These are phyloP conservation scores for Dioscorea dumetorum DNA, from an alignment of 106 monocot genomes.

Conservation along the genomic window DNA sequence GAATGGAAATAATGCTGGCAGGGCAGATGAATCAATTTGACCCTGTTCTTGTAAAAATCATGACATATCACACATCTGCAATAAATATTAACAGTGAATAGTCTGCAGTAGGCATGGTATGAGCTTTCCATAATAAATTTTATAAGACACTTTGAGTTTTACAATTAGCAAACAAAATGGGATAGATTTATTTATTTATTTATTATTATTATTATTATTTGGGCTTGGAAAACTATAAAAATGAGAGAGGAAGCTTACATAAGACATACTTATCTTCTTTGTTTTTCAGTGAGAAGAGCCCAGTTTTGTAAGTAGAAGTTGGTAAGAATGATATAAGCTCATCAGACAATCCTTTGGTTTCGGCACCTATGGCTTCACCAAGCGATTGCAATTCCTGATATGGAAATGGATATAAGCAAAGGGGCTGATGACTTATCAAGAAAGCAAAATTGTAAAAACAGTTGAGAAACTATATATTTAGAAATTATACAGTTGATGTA, in stretches of 20 bases:
- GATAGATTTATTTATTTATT: too few relatives aligned
- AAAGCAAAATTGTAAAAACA: too few relatives aligned
- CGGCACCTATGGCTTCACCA: constrained; percentile 19
- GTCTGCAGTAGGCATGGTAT: too few relatives aligned
- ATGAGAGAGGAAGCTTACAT: too few relatives aligned
- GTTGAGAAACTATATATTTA: too few relatives aligned
- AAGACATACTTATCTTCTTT: constrained; percentile 17
- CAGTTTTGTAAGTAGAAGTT: constrained; percentile 14
- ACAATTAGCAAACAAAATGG: too few relatives aligned
- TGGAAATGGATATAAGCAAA: not conserved
- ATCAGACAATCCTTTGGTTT: constrained; percentile 25
- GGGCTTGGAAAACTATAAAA: too few relatives aligned
- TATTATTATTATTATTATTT: too few relatives aligned
- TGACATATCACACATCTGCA: constrained; percentile 79
- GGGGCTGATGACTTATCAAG: too few relatives aligned
- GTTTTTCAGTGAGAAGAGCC: constrained; percentile 20
- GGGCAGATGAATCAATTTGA: constrained; percentile 55
- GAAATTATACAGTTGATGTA: too few relatives aligned
- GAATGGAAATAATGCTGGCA: constrained; percentile 78
- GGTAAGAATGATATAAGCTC: constrained; percentile 15
- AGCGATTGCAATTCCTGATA: constrained; percentile 24
- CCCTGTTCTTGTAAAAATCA: constrained; percentile 53
- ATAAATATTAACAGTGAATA: not conserved
- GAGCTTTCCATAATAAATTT: too few relatives aligned
- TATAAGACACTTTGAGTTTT: too few relatives aligned